Percentiles rank a stretch among this genome's conserved stretches.
Conservation (phyloP, 2,329 filamentous ascomycete genomes). For the Lecanicillium sp. region DNA sequence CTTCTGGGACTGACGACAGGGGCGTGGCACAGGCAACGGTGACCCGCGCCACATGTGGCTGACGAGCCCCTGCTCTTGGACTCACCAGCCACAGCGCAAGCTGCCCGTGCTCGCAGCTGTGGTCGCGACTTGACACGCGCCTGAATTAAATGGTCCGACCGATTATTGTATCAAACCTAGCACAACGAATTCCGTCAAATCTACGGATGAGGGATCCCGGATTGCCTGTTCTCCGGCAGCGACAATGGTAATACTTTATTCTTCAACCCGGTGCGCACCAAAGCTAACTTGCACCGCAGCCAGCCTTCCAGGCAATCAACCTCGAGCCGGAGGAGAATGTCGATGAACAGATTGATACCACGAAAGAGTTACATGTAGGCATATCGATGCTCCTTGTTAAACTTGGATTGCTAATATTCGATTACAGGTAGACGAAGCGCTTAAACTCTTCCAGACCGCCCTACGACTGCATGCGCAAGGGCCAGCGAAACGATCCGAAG, state of each 20-base stretch:
- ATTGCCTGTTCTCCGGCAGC: conserved; percentile 5
- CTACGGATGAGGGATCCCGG: conserved; percentile 3
- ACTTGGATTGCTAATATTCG: not conserved
- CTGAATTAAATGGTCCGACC: no score
- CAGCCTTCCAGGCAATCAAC: conserved; percentile 80
- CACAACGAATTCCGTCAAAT: not conserved
- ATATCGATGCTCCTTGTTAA: not conserved
- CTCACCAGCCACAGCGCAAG: no score
- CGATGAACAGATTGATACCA: conserved; percentile 90
- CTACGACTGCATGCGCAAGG: conserved; percentile 89
- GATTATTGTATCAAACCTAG: no score
- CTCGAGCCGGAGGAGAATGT: conserved; percentile 85
- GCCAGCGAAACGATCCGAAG: conserved; percentile 64
- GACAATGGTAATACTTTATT: conserved; percentile 4
- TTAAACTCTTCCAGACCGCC: conserved; percentile 89
- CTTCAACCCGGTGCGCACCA: not conserved
- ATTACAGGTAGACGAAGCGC: conserved; percentile 75
- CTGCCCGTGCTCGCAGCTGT: no score
- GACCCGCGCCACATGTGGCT: conserved; percentile 7
- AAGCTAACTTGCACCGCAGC: conserved; percentile 26
- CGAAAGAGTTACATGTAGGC: conserved; percentile 75
- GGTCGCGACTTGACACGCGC: no score
- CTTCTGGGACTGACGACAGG: conserved; percentile 1
- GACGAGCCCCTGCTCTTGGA: not conserved
- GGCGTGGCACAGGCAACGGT: conserved; percentile 8